These are phyloP conservation scores for Penicillium sp. DNA, from an alignment of 2,329 filamentous ascomycete genomes.

Conservation along the genomic window DNA sequence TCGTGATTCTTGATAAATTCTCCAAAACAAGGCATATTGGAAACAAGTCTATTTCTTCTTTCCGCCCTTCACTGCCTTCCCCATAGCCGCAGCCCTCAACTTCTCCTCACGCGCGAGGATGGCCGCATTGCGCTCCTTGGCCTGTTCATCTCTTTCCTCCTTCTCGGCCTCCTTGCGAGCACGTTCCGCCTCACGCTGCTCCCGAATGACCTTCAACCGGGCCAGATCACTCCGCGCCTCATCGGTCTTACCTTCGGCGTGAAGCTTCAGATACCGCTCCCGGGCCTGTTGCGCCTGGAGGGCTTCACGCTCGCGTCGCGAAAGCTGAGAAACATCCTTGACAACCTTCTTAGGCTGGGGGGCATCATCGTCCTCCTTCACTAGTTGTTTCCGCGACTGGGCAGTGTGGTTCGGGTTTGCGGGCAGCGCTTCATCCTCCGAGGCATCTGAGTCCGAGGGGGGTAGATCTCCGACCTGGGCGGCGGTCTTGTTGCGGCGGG, in stretches of 20 bases:
- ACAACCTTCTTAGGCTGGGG: constrained; percentile 39
- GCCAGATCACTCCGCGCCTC: constrained; percentile 89
- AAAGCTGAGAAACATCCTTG: constrained; percentile 57
- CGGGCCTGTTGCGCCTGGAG: constrained; percentile 84
- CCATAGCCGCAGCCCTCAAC: constrained; percentile 40
- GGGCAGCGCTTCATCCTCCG: constrained; percentile 51
- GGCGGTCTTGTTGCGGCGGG: constrained; percentile 67
- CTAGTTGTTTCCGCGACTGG: constrained; percentile 68
- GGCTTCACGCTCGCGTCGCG: constrained; percentile 72
- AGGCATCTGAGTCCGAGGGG: constrained; percentile 62
- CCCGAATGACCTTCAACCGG: constrained; percentile 75
- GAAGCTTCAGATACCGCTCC: constrained; percentile 87
- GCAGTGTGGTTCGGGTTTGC: constrained; percentile 86
- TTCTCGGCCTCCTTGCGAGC: constrained; percentile 77
- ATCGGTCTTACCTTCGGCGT: constrained; percentile 94
- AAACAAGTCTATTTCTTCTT: constrained; percentile 32
- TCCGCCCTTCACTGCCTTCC: constrained; percentile 29
- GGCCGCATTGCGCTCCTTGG: constrained; percentile 38
- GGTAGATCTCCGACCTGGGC: constrained; percentile 86
- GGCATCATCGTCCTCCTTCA: constrained; percentile 60
- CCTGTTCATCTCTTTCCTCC: constrained; percentile 49
- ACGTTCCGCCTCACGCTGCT: constrained; percentile 82
- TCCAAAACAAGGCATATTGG: neutral
- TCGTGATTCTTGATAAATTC: neutral
- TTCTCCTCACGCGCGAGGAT: constrained; percentile 41